A percentile compares a stretch with the other conserved stretches of the same genome.
Evolutionary conservation across 208 protist species (phyloP).

Genomic region (Tritrichomonas foetus): DNA sequence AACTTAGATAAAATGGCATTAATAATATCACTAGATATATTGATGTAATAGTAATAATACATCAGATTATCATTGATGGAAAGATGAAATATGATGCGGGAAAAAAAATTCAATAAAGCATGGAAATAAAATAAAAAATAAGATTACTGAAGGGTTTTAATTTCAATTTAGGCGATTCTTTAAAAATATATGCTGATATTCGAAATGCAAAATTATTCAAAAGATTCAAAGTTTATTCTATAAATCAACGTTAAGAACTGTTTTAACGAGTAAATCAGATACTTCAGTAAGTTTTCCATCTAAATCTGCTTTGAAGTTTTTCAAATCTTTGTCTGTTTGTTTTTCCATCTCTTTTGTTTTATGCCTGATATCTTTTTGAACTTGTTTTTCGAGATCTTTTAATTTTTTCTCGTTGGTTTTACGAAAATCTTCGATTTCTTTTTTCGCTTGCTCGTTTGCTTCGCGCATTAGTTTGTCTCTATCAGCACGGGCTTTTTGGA

Average conservation of each 20-base stretch:
- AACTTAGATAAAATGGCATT: too few relatives aligned
- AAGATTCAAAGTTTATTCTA: too few relatives aligned
- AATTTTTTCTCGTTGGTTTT: neutral
- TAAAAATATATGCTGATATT: too few relatives aligned
- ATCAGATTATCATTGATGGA: too few relatives aligned
- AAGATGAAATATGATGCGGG: too few relatives aligned
- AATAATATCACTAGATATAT: too few relatives aligned
- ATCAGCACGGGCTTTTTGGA: neutral
- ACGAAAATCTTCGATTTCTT: neutral
- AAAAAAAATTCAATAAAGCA: too few relatives aligned
- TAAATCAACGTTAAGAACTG: neutral
- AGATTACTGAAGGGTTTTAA: too few relatives aligned
- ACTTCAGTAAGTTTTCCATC: neutral
- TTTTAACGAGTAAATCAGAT: neutral
- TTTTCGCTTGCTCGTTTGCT: neutral
- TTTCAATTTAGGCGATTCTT: too few relatives aligned
- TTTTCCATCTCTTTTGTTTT: neutral
- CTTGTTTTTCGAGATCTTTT: neutral
- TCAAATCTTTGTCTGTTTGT: neutral
- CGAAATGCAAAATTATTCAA: too few relatives aligned
- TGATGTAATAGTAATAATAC: too few relatives aligned
- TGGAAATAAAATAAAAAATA: too few relatives aligned
- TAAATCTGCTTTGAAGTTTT: neutral
- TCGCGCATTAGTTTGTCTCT: neutral
- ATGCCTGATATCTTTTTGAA: neutral